Conservation (phyloP, 2,329 filamentous ascomycete genomes). For the Meredithiella fracta region DNA sequence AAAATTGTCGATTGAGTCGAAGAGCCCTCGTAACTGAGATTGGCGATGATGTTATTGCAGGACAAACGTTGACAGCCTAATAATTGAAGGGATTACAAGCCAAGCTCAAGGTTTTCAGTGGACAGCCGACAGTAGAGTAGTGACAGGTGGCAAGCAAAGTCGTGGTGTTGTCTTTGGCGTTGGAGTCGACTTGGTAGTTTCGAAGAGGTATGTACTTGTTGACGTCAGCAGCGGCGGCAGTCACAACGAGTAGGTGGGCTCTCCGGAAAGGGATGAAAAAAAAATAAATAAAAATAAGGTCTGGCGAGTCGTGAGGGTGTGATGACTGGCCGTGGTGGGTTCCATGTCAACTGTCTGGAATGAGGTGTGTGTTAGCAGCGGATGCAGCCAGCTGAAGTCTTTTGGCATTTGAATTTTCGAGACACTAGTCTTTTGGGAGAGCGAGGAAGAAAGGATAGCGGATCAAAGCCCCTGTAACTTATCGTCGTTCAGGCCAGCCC, state of each 20-base stretch:
- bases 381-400: neutral
- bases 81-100: neutral
- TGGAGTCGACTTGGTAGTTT: neutral
- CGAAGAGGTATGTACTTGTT: neutral
- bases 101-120: neutral
- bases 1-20: no score
- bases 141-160: neutral
- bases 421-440: neutral
- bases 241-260: neutral
- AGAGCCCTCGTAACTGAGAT: no score
- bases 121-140: neutral
- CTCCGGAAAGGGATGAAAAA: neutral
- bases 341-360: neutral
- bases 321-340: neutral
- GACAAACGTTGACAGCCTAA: neutral
- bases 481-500: neutral
- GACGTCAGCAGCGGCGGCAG: neutral
- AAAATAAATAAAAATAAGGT: neutral
- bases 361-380: neutral
- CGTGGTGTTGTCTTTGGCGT: neutral
- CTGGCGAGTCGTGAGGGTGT: neutral
- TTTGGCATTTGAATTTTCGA: constrained; percentile 1
- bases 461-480: neutral
- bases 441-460: neutral
- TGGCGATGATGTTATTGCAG: neutral